Evolutionary conservation across 441 rosid species (phyloP).

Genomic region (Kokia cookei): DNA sequence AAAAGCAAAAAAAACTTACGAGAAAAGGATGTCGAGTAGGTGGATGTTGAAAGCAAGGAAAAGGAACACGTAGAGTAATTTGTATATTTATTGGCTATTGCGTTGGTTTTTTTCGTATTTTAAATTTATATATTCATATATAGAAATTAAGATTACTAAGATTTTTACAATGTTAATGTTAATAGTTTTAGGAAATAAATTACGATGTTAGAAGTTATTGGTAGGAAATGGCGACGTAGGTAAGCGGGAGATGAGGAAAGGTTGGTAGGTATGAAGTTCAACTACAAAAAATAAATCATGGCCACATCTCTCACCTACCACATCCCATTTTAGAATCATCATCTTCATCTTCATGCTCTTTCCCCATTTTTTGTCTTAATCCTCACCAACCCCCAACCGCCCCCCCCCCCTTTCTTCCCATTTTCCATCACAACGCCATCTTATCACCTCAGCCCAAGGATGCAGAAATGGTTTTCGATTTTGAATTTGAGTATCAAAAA

Average conservation of each 20-base stretch:
- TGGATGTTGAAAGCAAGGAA: background rate
- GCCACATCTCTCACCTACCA: slow-evolving; percentile 15
- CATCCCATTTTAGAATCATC: background rate
- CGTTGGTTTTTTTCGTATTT: too few relatives aligned
- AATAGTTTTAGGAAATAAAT: too few relatives aligned
- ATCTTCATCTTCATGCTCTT: background rate
- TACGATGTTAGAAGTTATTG: background rate
- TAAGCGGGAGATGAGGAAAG: background rate
- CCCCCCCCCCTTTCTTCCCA: background rate
- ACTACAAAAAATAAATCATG: background rate
- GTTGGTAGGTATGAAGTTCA: slow-evolving; percentile 7
- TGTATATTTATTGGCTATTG: background rate
- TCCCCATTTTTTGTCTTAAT: background rate
- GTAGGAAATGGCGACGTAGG: slow-evolving; percentile 11
- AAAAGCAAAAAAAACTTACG: background rate
- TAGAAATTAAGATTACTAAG: too few relatives aligned
- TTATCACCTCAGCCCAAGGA: too few relatives aligned
- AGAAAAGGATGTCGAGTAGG: background rate
- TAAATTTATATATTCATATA: too few relatives aligned
- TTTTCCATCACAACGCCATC: too few relatives aligned
- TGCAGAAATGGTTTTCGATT: too few relatives aligned
- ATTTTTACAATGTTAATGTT: too few relatives aligned
- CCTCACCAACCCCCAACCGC: background rate
- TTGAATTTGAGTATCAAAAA: too few relatives aligned
- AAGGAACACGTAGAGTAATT: background rate